A percentile compares a stretch with the other conserved stretches of the same genome.
Conservation (phyloP, 257 asterid genomes). For the Solanum clarkiae region DNA sequence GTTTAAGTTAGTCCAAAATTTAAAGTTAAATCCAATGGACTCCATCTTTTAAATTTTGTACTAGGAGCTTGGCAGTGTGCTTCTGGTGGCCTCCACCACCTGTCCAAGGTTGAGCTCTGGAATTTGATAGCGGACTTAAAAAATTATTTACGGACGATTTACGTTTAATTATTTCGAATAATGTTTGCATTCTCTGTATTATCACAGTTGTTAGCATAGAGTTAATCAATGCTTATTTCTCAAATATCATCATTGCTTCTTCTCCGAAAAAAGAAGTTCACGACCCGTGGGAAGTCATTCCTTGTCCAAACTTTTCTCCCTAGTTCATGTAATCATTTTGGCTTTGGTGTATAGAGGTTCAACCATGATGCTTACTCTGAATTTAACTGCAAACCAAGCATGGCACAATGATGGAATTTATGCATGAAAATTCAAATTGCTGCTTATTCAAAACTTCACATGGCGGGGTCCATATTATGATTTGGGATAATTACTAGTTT, state of each 20-base stretch:
- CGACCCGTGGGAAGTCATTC: neutral
- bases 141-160: no score
- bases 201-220: fast-evolving
- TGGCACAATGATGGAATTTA: neutral
- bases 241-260: no score
- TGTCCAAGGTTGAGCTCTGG: no score
- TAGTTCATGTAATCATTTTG: neutral
- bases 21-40: neutral
- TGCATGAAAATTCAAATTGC: neutral
- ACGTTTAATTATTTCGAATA: no score
- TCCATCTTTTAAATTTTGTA: neutral
- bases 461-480: neutral
- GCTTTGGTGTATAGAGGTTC: neutral
- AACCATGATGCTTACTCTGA: neutral
- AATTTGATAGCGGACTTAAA: no score
- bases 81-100: neutral
- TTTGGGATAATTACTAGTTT: neutral
- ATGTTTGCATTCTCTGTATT: no score
- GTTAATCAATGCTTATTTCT: no score
- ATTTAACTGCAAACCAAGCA: neutral
- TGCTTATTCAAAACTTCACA: neutral
- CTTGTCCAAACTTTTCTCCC: neutral
- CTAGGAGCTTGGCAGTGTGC: neutral
- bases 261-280: no score
- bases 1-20: neutral